Evolutionary conservation across 2,329 filamentous ascomycete species (phyloP).

Genomic region (Zelopaecilomyces penicillatus): DNA sequence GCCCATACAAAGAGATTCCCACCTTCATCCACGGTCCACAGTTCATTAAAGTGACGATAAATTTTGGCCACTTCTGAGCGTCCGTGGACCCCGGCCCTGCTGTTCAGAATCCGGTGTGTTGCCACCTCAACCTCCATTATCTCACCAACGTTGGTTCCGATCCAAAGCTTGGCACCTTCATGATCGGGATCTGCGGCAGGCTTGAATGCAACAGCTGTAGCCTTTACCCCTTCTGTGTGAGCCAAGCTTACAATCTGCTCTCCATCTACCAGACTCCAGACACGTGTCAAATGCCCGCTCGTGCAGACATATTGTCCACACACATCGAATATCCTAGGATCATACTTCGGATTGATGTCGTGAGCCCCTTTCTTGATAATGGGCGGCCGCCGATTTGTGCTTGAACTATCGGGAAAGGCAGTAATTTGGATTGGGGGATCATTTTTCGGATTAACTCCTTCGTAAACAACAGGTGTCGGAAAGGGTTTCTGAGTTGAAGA

Average conservation of each 20-base stretch:
- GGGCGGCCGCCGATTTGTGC: conserved; percentile 77
- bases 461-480: conserved; percentile 9
- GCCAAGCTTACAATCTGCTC: conserved; percentile 72
- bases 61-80: conserved; percentile 77
- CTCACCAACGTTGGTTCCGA: conserved; percentile 83
- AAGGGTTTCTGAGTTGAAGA: conserved; percentile 10
- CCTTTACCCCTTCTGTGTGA: conserved; percentile 78
- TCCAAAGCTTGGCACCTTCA: conserved; percentile 77
- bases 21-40: conserved; percentile 90
- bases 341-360: conserved; percentile 78
- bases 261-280: conserved; percentile 79
- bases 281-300: conserved; percentile 75
- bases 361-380: conserved; percentile 61
- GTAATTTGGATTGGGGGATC: conserved; percentile 44
- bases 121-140: conserved; percentile 80
- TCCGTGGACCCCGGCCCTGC: conserved; percentile 64
- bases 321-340: conserved; percentile 76
- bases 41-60: conserved; percentile 74
- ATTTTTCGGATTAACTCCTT: conserved; percentile 17
- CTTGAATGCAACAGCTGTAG: conserved; percentile 77
- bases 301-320: conserved; percentile 85
- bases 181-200: conserved; percentile 68
- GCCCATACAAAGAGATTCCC: conserved; percentile 84
- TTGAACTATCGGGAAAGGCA: conserved; percentile 76
- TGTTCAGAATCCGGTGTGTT: conserved; percentile 60